A percentile compares a stretch with the other conserved stretches of the same genome.
Conservation (phyloP, 2,329 filamentous ascomycete species). For the Cladophialophora chaetospira region DNA sequence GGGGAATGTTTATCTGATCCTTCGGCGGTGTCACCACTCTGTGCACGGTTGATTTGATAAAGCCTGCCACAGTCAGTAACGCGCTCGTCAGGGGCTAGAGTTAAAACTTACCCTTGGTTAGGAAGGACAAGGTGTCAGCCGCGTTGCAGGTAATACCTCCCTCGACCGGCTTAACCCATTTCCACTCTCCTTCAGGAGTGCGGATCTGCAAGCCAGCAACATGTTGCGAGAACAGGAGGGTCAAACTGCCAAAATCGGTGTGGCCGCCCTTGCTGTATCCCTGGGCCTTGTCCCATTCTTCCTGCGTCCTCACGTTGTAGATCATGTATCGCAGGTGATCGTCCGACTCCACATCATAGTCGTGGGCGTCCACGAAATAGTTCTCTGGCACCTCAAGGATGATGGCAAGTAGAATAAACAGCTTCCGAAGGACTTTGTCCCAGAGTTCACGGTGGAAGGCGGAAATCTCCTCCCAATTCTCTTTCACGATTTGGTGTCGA, state of each 20-base stretch:
- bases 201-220: slow-evolving; percentile 58
- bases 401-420: slow-evolving; percentile 28
- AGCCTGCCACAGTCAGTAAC: slow-evolving; percentile 9
- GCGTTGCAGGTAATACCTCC: slow-evolving; percentile 54
- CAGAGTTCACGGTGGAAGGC: slow-evolving; percentile 36
- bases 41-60: slow-evolving; percentile 48
- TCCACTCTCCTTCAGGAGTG: slow-evolving; percentile 51
- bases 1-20: slow-evolving; percentile 45
- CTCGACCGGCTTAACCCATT: slow-evolving; percentile 56
- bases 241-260: slow-evolving; percentile 60
- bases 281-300: slow-evolving; percentile 50
- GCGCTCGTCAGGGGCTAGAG: not conserved
- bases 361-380: slow-evolving; percentile 57
- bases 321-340: slow-evolving; percentile 64
- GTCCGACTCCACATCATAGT: slow-evolving; percentile 58
- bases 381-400: slow-evolving; percentile 59
- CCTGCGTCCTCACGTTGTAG: slow-evolving; percentile 52
- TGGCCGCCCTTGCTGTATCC: slow-evolving; percentile 53
- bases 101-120: slow-evolving; percentile 36
- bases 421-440: slow-evolving; percentile 35
- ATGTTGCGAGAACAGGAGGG: slow-evolving; percentile 56
- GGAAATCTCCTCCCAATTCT: slow-evolving; percentile 36
- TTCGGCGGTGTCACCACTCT: slow-evolving; percentile 55
- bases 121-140: slow-evolving; percentile 51
- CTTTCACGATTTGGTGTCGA: slow-evolving; percentile 34